Conservation (phyloP, 1,139 yeast species). For the Ogataea hybrid region DNA sequence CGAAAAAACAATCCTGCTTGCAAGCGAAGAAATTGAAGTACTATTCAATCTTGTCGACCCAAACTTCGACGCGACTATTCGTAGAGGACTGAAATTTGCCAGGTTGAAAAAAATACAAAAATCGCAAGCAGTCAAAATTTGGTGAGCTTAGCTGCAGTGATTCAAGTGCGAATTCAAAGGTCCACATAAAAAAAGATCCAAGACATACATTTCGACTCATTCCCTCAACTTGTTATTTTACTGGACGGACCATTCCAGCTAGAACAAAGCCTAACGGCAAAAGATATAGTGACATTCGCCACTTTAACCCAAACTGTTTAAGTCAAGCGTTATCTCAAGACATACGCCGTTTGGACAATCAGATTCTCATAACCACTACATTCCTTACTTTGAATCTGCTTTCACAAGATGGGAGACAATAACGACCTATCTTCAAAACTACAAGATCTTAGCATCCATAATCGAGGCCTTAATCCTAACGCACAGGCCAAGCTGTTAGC, state of each 20-base stretch:
- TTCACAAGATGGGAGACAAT: conserved; percentile 8
- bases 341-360: background rate
- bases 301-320: background rate
- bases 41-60: too few species aligned
- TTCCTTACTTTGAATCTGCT: conserved; percentile 2
- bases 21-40: too few species aligned
- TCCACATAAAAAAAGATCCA: background rate
- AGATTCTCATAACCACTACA: background rate
- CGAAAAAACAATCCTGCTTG: background rate
- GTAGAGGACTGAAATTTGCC: background rate
- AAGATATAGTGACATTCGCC: background rate
- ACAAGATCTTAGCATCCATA: conserved; percentile 23
- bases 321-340: background rate
- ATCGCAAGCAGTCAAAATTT: conserved; percentile 6
- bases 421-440: conserved; percentile 14
- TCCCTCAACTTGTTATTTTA: background rate
- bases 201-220: background rate
- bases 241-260: background rate
- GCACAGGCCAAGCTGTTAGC: conserved; percentile 75
- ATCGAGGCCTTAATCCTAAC: conserved; percentile 47
- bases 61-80: conserved; percentile 2
- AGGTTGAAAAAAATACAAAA: conserved; percentile 1
- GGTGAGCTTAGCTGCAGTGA: background rate
- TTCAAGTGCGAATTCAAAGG: background rate
- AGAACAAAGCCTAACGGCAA: background rate